Conservation (phyloP, 192 early-diverging fungal genomes). For the Allomyces javanicus region DNA sequence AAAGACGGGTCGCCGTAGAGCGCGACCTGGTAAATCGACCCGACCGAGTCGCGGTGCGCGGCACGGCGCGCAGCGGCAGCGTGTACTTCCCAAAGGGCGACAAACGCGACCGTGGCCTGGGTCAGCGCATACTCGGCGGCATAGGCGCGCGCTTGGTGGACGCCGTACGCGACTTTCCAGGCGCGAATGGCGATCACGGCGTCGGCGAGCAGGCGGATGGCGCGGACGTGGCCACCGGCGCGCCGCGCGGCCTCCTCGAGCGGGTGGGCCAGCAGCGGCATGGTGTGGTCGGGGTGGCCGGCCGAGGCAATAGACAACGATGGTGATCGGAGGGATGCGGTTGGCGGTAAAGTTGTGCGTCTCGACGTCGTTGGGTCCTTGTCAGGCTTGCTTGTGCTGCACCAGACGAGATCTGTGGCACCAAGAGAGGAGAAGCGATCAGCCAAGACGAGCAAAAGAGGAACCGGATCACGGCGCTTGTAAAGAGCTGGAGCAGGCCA, state of each 20-base stretch:
- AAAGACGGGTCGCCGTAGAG: background rate
- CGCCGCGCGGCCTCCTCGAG: background rate
- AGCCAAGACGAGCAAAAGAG: too few species aligned
- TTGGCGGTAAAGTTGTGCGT: too few species aligned
- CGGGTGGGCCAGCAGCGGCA: background rate
- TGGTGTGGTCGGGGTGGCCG: background rate
- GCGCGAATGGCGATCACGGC: background rate
- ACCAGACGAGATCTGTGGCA: too few species aligned
- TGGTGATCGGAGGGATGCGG: too few species aligned
- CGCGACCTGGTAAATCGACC: background rate
- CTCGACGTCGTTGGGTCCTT: too few species aligned
- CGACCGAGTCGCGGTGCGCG: background rate
- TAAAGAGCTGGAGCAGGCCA: too few species aligned
- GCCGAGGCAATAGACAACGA: too few species aligned
- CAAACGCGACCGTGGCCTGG: background rate
- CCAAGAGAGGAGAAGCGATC: too few species aligned
- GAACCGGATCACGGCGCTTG: too few species aligned
- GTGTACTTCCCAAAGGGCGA: background rate
- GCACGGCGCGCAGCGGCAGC: background rate
- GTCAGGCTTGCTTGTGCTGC: too few species aligned
- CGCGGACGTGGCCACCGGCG: background rate
- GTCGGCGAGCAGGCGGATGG: background rate
- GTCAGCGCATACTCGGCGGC: background rate
- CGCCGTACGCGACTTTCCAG: background rate
- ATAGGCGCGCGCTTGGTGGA: background rate